These are phyloP conservation scores for Platanus orientalis DNA, from an alignment of 164 flowering plant genomes.

Conservation along the genomic window DNA sequence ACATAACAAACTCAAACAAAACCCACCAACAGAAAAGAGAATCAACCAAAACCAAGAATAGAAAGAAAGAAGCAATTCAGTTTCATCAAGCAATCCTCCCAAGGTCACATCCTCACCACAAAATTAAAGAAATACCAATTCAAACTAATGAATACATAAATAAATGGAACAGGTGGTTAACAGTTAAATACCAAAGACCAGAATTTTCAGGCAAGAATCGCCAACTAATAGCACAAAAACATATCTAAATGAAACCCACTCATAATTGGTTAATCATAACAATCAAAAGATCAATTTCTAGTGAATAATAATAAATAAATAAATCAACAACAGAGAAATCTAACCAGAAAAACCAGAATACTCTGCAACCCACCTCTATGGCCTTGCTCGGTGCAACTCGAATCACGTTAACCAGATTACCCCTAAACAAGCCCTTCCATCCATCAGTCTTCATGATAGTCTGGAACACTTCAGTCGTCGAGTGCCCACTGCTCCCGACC, in stretches of 20 bases:
- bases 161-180: no score
- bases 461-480: conserved; percentile 70
- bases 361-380: conserved; percentile 46
- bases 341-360: neutral
- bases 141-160: no score
- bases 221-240: neutral
- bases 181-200: no score
- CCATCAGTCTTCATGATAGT: conserved; percentile 86
- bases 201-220: neutral
- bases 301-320: neutral
- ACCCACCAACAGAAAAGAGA: neutral
- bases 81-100: neutral
- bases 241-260: neutral
- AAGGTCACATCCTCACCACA: no score
- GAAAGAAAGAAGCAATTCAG: conserved; percentile 5
- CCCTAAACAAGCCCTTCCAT: conserved; percentile 96
- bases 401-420: conserved; percentile 90
- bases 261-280: neutral
- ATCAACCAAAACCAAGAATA: neutral
- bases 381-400: conserved; percentile 97
- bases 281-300: neutral
- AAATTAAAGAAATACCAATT: no score
- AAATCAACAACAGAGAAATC: neutral
- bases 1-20: neutral
- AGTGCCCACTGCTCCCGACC: conserved; percentile 87